Evolutionary conservation across 805 yeast genomes (phyloP).

Genomic region (Candida rishiriensis): DNA sequence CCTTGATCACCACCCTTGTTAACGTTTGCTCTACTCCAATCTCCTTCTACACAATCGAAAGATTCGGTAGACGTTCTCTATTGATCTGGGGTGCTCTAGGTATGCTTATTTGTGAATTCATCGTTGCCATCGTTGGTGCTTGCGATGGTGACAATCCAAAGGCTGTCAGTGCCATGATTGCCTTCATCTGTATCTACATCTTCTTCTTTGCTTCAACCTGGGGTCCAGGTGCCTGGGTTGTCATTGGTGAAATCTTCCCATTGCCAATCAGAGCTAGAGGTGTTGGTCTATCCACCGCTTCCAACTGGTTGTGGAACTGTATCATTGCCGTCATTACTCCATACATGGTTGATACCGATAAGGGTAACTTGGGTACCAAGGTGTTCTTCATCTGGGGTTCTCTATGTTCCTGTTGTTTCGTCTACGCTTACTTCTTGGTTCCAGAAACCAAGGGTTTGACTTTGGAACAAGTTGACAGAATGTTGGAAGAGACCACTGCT

Average conservation of each 20-base stretch:
- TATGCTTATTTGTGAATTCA: slow-evolving; percentile 51
- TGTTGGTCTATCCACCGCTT: slow-evolving; percentile 64
- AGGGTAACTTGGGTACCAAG: slow-evolving; percentile 56
- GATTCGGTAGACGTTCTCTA: slow-evolving; percentile 53
- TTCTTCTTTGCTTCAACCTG: slow-evolving; percentile 78
- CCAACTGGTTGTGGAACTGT: slow-evolving; percentile 79
- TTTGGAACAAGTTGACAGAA: slow-evolving; percentile 71
- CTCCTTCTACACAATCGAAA: slow-evolving; percentile 51
- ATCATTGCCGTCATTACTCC: slow-evolving; percentile 75
- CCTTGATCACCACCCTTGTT: slow-evolving; percentile 50
- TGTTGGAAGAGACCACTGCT: slow-evolving; percentile 34
- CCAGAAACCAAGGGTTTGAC: slow-evolving; percentile 79
- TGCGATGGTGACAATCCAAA: slow-evolving; percentile 23
- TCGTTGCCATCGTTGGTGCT: slow-evolving; percentile 45
- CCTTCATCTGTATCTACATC: slow-evolving; percentile 56
- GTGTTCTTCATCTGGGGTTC: slow-evolving; percentile 75
- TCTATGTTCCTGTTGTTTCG: slow-evolving; percentile 37
- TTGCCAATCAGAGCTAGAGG: slow-evolving; percentile 72
- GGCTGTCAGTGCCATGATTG: slow-evolving; percentile 31
- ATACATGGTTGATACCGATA: slow-evolving; percentile 60
- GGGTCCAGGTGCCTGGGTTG: slow-evolving; percentile 80
- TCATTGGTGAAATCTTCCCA: slow-evolving; percentile 60
- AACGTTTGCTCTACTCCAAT: slow-evolving; percentile 51
- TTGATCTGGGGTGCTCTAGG: slow-evolving; percentile 46
- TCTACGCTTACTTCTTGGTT: slow-evolving; percentile 69